Conservation (phyloP, 805 yeast genomes). For the Metschnikowia noctiluminum region DNA sequence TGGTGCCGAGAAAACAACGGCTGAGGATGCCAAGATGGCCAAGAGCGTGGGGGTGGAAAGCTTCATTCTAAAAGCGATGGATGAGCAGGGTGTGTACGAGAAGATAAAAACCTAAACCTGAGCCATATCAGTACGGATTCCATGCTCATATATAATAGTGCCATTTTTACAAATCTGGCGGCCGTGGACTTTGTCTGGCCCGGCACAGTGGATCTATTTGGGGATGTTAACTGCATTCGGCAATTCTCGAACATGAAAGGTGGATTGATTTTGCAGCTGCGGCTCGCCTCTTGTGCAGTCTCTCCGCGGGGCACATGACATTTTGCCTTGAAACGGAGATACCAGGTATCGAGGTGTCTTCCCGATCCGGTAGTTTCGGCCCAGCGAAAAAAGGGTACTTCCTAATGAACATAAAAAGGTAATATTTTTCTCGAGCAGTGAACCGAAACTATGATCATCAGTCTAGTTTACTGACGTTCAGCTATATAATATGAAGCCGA, state of each 20-base stretch:
- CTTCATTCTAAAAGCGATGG: slow-evolving; percentile 29
- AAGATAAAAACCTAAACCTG: too few species aligned
- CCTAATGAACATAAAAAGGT: not conserved
- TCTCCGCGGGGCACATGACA: not conserved
- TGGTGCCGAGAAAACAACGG: slow-evolving; percentile 37
- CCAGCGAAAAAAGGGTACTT: not conserved
- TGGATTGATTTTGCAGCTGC: slow-evolving; percentile 2
- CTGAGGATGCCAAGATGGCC: slow-evolving; percentile 38
- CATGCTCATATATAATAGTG: too few species aligned
- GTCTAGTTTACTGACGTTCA: too few species aligned
- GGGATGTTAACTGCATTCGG: slow-evolving; percentile 4
- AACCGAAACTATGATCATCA: not conserved
- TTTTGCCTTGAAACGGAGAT: not conserved
- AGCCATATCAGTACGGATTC: too few species aligned
- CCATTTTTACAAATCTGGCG: too few species aligned
- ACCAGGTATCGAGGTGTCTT: not conserved
- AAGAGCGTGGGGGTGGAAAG: slow-evolving; percentile 37
- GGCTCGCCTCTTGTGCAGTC: not conserved
- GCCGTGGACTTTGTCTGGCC: not conserved
- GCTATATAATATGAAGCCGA: too few species aligned
- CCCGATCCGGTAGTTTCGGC: not conserved
- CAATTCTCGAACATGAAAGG: not conserved
- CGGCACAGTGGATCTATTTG: not conserved
- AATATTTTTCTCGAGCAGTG: not conserved
- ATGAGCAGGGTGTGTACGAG: not conserved